These are phyloP conservation scores for Gorgonomyces haynaldii DNA, from an alignment of 192 early-diverging fungal genomes.

Conservation along the genomic window DNA sequence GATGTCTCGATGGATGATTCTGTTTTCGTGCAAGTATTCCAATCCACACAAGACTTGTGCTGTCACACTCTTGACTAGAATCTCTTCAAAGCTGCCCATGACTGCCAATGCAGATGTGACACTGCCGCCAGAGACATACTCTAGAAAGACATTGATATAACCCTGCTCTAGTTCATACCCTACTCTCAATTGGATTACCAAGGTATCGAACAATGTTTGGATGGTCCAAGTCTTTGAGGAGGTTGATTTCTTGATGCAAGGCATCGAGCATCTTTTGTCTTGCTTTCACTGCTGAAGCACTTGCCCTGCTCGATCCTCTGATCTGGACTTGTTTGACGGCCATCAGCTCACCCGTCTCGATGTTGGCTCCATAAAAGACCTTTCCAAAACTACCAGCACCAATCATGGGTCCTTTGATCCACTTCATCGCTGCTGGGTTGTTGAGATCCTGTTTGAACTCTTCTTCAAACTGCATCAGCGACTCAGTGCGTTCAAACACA, in stretches of 20 bases:
- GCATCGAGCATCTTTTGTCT: slow-evolving; percentile 48
- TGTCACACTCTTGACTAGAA: slow-evolving; percentile 67
- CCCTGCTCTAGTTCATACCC: slow-evolving; percentile 54
- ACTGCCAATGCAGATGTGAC: slow-evolving; percentile 62
- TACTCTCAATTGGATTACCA: slow-evolving; percentile 44
- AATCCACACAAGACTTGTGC: slow-evolving; percentile 75
- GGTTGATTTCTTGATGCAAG: slow-evolving; percentile 74
- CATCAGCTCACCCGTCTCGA: slow-evolving; percentile 72
- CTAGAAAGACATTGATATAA: slow-evolving; percentile 85
- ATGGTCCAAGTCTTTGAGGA: slow-evolving; percentile 63
- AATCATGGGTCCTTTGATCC: slow-evolving; percentile 89
- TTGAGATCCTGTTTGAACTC: slow-evolving; percentile 17
- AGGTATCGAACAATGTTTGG: slow-evolving; percentile 93
- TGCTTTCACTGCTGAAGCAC: slow-evolving; percentile 1
- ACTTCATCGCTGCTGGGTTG: slow-evolving; percentile 28
- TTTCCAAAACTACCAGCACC: slow-evolving; percentile 87
- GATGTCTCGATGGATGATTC: slow-evolving; percentile 69
- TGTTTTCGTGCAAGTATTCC: slow-evolving; percentile 68
- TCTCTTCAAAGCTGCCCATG: slow-evolving; percentile 84
- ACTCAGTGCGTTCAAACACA: neutral
- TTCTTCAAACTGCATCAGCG: neutral
- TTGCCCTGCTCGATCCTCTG: slow-evolving; percentile 1
- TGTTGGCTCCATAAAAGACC: slow-evolving; percentile 87
- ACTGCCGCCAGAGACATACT: slow-evolving; percentile 92
- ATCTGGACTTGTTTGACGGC: slow-evolving; percentile 43